A percentile compares a stretch with the other conserved stretches of the same genome.
Conservation (phyloP, 2,329 filamentous ascomycete genomes). For the Fusarium sp. region DNA sequence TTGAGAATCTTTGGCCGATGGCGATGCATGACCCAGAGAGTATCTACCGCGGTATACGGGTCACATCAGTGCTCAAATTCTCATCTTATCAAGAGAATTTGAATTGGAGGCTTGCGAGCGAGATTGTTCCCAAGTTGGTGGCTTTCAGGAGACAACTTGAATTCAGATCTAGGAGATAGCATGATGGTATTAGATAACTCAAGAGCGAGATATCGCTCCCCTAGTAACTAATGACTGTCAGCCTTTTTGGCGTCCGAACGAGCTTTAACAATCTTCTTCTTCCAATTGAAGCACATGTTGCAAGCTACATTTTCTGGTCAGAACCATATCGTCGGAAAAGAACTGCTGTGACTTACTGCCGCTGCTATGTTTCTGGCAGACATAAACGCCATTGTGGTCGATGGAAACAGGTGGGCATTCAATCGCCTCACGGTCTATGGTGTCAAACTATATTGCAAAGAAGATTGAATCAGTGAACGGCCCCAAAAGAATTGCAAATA, state of each 20-base stretch:
- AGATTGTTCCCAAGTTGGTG: constrained; percentile 6
- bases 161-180: neutral
- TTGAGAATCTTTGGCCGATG: constrained; percentile 40
- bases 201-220: rapidly evolving
- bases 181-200: rapidly evolving
- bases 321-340: rapidly evolving
- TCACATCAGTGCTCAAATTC: constrained; percentile 14
- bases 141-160: rapidly evolving
- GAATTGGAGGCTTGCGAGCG: constrained; percentile 14
- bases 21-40: constrained; percentile 32
- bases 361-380: neutral
- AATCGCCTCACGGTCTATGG: neutral
- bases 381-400: neutral
- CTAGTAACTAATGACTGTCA: rapidly evolving
- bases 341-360: neutral
- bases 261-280: neutral
- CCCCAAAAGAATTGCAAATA: too few relatives aligned
- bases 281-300: neutral
- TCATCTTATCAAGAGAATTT: neutral
- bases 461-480: too few relatives aligned
- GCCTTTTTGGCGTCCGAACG: rapidly evolving
- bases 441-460: neutral
- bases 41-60: constrained; percentile 32
- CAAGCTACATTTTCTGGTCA: neutral
- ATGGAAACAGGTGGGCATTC: rapidly evolving